Percentiles rank a stretch among this genome's conserved stretches.
These are phyloP conservation scores for Pseudocercospora eumusae DNA, from an alignment of 2,329 filamentous ascomycete species.

Conservation along the genomic window DNA sequence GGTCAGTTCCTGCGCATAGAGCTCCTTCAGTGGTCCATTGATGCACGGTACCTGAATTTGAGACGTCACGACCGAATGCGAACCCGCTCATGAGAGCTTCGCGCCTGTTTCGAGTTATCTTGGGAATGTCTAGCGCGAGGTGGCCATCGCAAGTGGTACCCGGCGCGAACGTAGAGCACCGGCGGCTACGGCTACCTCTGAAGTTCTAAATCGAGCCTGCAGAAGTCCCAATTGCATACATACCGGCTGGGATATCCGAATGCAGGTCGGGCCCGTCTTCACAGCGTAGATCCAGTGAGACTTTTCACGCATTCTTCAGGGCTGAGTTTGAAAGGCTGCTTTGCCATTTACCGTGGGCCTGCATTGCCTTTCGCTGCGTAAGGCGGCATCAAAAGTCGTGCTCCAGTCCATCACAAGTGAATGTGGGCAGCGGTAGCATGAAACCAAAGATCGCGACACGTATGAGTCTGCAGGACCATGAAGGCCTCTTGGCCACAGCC, in stretches of 20 bases:
- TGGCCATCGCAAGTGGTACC: conserved; percentile 9
- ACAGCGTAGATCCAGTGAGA: neutral
- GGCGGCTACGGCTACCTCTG: conserved; percentile 25
- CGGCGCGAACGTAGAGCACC: conserved; percentile 27
- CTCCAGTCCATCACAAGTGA: too few relatives aligned
- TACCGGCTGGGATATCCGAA: neutral
- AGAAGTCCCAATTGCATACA: neutral
- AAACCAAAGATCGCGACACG: neutral
- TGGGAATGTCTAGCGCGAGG: conserved; percentile 16
- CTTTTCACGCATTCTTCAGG: neutral
- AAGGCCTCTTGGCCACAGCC: neutral
- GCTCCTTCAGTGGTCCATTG: conserved; percentile 25
- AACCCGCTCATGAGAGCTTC: conserved; percentile 27
- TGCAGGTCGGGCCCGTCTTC: neutral
- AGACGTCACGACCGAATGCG: conserved; percentile 27
- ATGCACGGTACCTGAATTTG: conserved; percentile 25
- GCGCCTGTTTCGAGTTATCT: conserved; percentile 39
- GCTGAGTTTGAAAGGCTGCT: neutral
- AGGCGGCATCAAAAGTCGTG: too few relatives aligned
- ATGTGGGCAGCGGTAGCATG: neutral
- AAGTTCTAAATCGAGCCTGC: conserved; percentile 14
- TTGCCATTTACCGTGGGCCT: too few relatives aligned
- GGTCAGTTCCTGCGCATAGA: conserved; percentile 3
- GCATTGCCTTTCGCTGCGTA: too few relatives aligned
- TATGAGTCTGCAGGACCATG: neutral